These are phyloP conservation scores for Magnusiomyces starmeri DNA, from an alignment of 1,139 yeast genomes.

Conservation along the genomic window DNA sequence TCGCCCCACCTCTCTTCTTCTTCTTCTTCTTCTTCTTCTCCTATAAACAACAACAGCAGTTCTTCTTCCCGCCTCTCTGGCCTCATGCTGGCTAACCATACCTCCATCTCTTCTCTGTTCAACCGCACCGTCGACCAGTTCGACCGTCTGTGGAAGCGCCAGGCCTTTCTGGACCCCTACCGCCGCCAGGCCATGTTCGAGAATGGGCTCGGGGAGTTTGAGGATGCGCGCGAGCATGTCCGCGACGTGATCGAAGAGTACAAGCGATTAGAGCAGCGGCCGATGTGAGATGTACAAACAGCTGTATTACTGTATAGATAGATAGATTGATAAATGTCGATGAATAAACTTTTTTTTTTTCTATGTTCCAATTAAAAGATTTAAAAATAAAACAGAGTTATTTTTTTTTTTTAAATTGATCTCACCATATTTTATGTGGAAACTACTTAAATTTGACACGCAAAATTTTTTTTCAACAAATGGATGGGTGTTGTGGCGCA, in stretches of 20 bases:
- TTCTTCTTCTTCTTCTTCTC: constrained; percentile 22
- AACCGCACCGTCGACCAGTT: constrained; percentile 66
- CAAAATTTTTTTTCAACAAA: too few relatives aligned
- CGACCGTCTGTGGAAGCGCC: constrained; percentile 69
- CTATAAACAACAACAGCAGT: constrained; percentile 18
- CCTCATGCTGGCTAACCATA: constrained; percentile 69
- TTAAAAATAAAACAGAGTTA: neutral
- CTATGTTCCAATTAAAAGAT: neutral
- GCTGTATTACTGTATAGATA: neutral
- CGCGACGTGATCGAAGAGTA: constrained; percentile 68
- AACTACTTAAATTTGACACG: too few relatives aligned
- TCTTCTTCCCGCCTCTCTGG: constrained; percentile 42
- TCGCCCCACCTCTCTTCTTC: constrained; percentile 7
- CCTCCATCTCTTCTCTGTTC: constrained; percentile 61
- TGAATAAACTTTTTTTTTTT: neutral
- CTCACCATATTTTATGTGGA: too few relatives aligned
- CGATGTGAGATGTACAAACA: neutral
- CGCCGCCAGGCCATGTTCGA: constrained; percentile 48
- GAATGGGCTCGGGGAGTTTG: constrained; percentile 69
- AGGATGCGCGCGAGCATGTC: constrained; percentile 70
- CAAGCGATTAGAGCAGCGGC: constrained; percentile 42
- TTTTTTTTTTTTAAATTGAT: too few relatives aligned
- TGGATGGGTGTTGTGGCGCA: constrained; percentile 17
- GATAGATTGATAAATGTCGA: too few relatives aligned
- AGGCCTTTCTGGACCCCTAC: constrained; percentile 81